Conservation (phyloP, 331 rosid genomes). For the Malus hybrid region DNA sequence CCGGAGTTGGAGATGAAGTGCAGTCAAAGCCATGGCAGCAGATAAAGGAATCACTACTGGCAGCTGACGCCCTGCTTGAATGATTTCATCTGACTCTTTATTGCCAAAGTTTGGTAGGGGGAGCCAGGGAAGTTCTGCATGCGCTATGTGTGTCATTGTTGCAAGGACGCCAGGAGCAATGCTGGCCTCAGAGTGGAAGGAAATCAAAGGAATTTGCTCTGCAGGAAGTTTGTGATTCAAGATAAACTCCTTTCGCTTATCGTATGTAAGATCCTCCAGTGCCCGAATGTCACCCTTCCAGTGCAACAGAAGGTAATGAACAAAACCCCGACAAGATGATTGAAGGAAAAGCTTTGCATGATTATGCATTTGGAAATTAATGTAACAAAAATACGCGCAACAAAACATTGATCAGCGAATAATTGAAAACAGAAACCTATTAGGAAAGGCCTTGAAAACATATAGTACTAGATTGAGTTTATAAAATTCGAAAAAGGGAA, state of each 20-base stretch:
- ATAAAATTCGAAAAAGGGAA: no score
- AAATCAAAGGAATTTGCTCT: conserved; percentile 44
- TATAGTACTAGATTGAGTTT: no score
- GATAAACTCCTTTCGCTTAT: conserved; percentile 71
- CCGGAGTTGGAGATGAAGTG: conserved; percentile 62
- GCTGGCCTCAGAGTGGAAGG: conserved; percentile 75
- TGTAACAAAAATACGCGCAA: no score
- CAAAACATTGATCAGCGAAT: no score
- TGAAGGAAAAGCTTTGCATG: no score
- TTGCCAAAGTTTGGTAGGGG: conserved; percentile 25
- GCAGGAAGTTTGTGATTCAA: conserved; percentile 59
- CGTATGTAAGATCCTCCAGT: conserved; percentile 77
- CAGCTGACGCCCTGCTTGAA: conserved; percentile 37
- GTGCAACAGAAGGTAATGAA: not conserved
- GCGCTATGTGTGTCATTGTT: conserved; percentile 75
- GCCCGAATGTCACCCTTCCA: conserved; percentile 68
- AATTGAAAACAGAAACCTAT: no score
- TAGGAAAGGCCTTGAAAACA: no score
- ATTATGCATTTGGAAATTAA: no score
- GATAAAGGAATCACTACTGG: conserved; percentile 66
- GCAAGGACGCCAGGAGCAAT: conserved; percentile 56
- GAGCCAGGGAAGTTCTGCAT: conserved; percentile 67
- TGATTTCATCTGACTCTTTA: conserved; percentile 17
- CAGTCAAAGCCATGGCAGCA: conserved; percentile 71
- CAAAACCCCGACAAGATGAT: no score